Base-by-base conservation (phyloP, 768 basidiomycete genomes). In the Mycena galericulata region DNA sequence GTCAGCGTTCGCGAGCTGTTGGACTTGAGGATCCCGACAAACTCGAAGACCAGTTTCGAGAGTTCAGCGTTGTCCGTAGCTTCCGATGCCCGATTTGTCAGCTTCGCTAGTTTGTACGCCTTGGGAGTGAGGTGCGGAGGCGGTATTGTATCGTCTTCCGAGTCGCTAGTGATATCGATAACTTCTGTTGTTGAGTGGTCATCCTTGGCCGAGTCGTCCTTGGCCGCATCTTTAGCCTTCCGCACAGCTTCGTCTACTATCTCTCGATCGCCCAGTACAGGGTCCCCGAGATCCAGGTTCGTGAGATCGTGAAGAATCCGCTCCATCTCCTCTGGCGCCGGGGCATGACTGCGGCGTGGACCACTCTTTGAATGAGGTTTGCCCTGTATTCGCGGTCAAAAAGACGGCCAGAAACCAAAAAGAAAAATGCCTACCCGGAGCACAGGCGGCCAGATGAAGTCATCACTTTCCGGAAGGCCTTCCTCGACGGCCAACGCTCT, bases 391-490 rank as follows among this genome's bases (percentile, higher is more conserved):
- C 20, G 29, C 45, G 26, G n/a, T n/a, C n/a, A n/a, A n/a, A n/a
- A n/a, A n/a, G n/a, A n/a, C n/a, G n/a, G n/a, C n/a, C n/a, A n/a
- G n/a, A n/a, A n/a, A n/a, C n/a, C n/a, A n/a, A n/a, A n/a, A n/a
- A n/a, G n/a, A 77, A 74, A 64, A 71, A 38, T 53, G 30, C 17
- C 41, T 49, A 47, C 73, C 30, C 79, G 78, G 51, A 76, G 78
- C n/a, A 85, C 86, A 14, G 91, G 89, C 4, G 92, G 92, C 92
- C 92, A 94, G 43, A 92, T 81, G 72, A 94, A 92, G 29, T 82
- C 85, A 29, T 91, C 87, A 58, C 83, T 82, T 24, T 84, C 80
- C 3, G 82, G 82, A 70, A 87, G 92, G 14, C 92, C 93, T 45
- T 84, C 78, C 18, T 90, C 86, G 18, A 80, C 73, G 2, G 89